A percentile compares a stretch with the other conserved stretches of the same genome.
Evolutionary conservation across 345 rosid genomes (phyloP).

Genomic region (Trapa incisa): DNA sequence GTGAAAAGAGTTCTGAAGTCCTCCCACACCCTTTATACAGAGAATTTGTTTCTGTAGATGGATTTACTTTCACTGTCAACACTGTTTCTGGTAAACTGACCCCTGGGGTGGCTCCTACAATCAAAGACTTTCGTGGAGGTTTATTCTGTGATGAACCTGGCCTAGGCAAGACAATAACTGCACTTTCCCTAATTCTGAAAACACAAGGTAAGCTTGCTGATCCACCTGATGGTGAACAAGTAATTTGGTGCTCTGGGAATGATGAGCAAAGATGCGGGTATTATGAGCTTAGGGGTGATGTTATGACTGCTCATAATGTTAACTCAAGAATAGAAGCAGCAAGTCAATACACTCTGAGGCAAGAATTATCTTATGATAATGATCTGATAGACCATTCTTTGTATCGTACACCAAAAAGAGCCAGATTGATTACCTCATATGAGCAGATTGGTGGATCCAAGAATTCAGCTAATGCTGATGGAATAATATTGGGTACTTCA

Average conservation of each 20-base stretch:
- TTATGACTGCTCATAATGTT: slow-evolving; percentile 18
- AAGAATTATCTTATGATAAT: slow-evolving; percentile 27
- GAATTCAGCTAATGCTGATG: no score
- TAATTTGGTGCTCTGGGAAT: slow-evolving; percentile 61
- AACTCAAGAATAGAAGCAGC: slow-evolving; percentile 28
- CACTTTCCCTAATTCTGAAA: slow-evolving; percentile 80
- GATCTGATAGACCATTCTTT: slow-evolving; percentile 18
- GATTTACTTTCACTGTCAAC: slow-evolving; percentile 49
- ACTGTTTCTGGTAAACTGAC: slow-evolving; percentile 59
- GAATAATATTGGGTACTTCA: slow-evolving; percentile 8
- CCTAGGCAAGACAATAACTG: slow-evolving; percentile 88
- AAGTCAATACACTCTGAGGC: slow-evolving; percentile 29
- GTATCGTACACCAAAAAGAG: slow-evolving; percentile 37
- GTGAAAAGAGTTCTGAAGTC: slow-evolving; percentile 52
- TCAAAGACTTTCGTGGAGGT: slow-evolving; percentile 82
- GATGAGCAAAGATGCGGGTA: slow-evolving; percentile 61
- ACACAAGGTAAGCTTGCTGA: slow-evolving; percentile 76
- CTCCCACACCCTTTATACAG: slow-evolving; percentile 61
- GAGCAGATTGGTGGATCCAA: no score
- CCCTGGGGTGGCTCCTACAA: slow-evolving; percentile 47
- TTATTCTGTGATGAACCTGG: slow-evolving; percentile 99
- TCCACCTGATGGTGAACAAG: slow-evolving; percentile 61
- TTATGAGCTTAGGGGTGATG: slow-evolving; percentile 53
- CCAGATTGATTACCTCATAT: slow-evolving; percentile 14
- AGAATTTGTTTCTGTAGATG: slow-evolving; percentile 57